These are phyloP conservation scores for Candida glucosophila DNA, from an alignment of 1,139 yeast species.

Conservation along the genomic window DNA sequence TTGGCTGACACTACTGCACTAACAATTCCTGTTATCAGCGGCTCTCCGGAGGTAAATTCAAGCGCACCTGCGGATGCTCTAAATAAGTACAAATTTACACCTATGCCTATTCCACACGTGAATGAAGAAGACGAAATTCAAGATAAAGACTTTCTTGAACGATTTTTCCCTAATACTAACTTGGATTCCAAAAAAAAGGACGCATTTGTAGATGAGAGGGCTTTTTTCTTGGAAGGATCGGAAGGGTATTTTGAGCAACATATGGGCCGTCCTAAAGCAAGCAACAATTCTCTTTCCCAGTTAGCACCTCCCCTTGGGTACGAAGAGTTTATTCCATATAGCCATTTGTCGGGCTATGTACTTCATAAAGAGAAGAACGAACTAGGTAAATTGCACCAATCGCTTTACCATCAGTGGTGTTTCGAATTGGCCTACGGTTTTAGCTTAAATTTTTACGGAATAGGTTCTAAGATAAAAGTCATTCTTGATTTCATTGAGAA, in stretches of 20 bases:
- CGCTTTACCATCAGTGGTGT: slow-evolving; percentile 71
- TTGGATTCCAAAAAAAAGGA: slow-evolving; percentile 4
- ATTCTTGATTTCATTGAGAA: slow-evolving; percentile 52
- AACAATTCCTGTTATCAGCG: slow-evolving; percentile 21
- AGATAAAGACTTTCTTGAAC: slow-evolving; percentile 21
- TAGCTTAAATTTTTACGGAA: slow-evolving; percentile 70
- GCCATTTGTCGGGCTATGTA: slow-evolving; percentile 34
- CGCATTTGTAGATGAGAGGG: slow-evolving; percentile 40
- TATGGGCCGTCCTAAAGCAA: slow-evolving; percentile 44
- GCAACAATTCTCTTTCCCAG: slow-evolving; percentile 57
- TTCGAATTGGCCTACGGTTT: slow-evolving; percentile 76
- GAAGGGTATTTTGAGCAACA: slow-evolving; percentile 92
- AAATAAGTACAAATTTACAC: slow-evolving; percentile 13
- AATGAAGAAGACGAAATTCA: slow-evolving; percentile 22
- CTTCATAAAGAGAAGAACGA: slow-evolving; percentile 31
- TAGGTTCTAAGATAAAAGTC: slow-evolving; percentile 72
- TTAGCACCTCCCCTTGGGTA: slow-evolving; percentile 59
- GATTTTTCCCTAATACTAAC: slow-evolving; percentile 21
- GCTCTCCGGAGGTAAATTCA: slow-evolving; percentile 8
- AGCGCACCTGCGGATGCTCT: too few relatives aligned
- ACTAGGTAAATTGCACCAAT: slow-evolving; percentile 34
- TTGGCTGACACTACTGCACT: slow-evolving; percentile 7
- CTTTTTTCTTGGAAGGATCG: slow-evolving; percentile 73
- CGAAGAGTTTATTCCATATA: slow-evolving; percentile 49
- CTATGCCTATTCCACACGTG: slow-evolving; percentile 29